Evolutionary conservation across 2,329 filamentous ascomycete species (phyloP), one percentile per base, ranked within the genome.

Genomic region (Aspergillus sojae): DNA sequence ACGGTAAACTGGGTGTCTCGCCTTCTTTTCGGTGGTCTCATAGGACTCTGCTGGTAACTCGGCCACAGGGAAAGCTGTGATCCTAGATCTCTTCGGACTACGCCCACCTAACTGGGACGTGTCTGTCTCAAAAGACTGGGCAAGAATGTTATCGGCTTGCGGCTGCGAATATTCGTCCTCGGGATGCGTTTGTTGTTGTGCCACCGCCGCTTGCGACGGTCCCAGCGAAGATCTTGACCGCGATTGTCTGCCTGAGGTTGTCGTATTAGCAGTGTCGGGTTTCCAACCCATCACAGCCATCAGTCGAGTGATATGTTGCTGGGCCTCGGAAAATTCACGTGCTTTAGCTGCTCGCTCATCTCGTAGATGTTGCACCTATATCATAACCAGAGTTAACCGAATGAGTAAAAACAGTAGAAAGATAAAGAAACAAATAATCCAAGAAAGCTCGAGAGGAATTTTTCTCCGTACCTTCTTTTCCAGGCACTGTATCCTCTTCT

Each of bases 241-340:
- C 28, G 61, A 60, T 5, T 70, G 68, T 68, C 67, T 70, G 57
- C 53, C 67, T 26, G 64, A 57, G 34, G 57, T 5, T 45, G 62
- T 59, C 45, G 65, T 57, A 19, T 68, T 67, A 46, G 60, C 61
- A 12, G 68, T 32, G 2, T 72, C 68, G 5, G 71, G 62, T 6
- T 72, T 70, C 58, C 78, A 77, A 1, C 75, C 76, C 76, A 78
- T 79, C 1, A 79, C 75, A 19, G 67, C 69, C 77, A 79, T 79
- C 5, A 79, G 62, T 14, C 75, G 72, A 16, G 73, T 68, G 26
- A 78, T 79, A 53, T 79, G 75, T 59, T 79, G 74, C 58, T 78
- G 77, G 1, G 77, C 77, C 61, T 78, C 76, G 1, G 74, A 76
- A 41, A 79, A 78, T 60, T 79, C 77, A 11, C 75, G 73, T 23